Evolutionary conservation across 202 grass and related monocot species (phyloP), one percentile per base, ranked within the genome.

Genomic region (Panicum hallii): DNA sequence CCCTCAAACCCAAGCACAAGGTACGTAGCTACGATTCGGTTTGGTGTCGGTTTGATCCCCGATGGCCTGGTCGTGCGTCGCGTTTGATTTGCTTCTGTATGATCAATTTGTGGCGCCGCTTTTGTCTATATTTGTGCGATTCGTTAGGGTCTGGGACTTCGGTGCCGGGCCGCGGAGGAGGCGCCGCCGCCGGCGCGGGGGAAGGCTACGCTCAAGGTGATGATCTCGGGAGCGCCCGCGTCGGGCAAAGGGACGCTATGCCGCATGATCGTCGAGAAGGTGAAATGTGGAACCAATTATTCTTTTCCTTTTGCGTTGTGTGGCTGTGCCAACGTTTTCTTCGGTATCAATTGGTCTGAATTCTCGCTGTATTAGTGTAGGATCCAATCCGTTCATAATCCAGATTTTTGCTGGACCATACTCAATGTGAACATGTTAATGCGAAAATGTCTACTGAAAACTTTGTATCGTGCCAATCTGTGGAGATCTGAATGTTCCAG

Each of bases 171-270:
- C 40, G 44, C 73, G 60, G 84, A 82, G 52, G 74, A 56, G 42
- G 3, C 57, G 4, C 26, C 74, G 30, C 9, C 11, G 11, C 28
- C 20, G 67, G 67, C 23, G 60, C 75, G 52, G 0, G 69, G 10
- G 64, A n/a, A 58, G 28, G 85, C 83, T 43, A 91, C 95, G 11
- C 77, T 93, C 74, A 98, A 95, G 87, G 93, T 93, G 80, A 98
- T 98, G 89, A 95, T 95, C 67, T 98, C 93, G 41, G 95, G 95
- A 34, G 89, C 92, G 1, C 95, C 95, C 0, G 95, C 93, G 8
- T 98, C 95, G 3, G 95, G 95, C 2, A 95, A 98, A 79, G 95
- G 95, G 19, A 95, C 95, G 58, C 95, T 95, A 52, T 98, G 95
- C 83, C 58, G 83, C 41, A 90, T 92, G 87, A 93, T 98, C 45